Base-by-base conservation (phyloP, 176 grass and related monocot species). In the Oropetium thomaeum region DNA sequence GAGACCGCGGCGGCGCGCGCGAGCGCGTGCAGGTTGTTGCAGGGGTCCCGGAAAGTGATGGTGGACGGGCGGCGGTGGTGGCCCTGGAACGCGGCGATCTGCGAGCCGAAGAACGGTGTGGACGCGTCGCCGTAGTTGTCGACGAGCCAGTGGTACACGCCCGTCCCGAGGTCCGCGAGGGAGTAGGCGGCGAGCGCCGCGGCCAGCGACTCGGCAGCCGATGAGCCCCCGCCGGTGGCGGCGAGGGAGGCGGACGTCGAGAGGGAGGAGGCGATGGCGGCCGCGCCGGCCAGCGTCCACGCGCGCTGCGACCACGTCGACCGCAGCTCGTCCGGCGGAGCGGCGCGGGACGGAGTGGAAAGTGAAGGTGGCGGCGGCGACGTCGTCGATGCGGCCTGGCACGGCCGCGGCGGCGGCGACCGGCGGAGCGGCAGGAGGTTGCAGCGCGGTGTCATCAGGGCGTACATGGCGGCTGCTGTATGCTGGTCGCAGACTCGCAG, bases 81-180 rank as follows among this genome's bases (percentile, higher is more conserved):
- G 30, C 90, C 94, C 81, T 87, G 94, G 86, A 93, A 97, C 22
- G 88, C 90, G 14, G 90, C 81, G 73, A 97, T 97, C 84, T 97
- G 90, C 5, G 78, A 0, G 16, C 94, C 88, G 52, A 91, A 67
- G 0, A 97, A 5, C 3, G 94, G 90, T 0, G 88, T 97, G 15
- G 75, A 60, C 14, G 88, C 65, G 83, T 84, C 81, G 40, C 90
- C 94, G 87, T 97, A 97, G 86, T 93, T 97, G 88, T 97, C 90
- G 54, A 97, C 77, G 47, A 83, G 47, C 94, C 94, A 97, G 87
- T 97, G 90, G 71, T 93, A 97, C 33, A 93, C n/a, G 20, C 94
- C 94, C 25, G 78, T 81, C 34, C 77, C 83, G 29, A 97, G 90
- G 84, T 97, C 94, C 28, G 94, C 86, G 61, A 93, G 48, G 30